phyloP scores from a whole-genome alignment of 2,329 filamentous ascomycete genomes.

The Calonectria crousiana region DNA sequence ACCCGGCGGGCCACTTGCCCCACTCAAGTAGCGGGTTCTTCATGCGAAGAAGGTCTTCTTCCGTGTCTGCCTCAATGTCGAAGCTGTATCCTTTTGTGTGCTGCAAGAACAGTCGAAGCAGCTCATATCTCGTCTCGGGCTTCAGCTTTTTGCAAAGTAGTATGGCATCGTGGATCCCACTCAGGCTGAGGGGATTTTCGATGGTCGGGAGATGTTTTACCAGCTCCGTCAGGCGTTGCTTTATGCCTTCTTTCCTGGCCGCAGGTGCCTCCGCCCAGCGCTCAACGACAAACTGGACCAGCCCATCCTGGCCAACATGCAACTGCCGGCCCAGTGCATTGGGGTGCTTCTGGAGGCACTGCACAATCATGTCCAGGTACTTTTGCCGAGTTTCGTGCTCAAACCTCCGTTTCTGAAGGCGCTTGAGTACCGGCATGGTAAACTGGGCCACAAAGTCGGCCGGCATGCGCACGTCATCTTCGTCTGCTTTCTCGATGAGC shows the following conservation, averaged over 20 bases:
- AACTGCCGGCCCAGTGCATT: not conserved
- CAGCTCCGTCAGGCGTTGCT: conserved; percentile 15
- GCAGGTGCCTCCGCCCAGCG: conserved; percentile 26
- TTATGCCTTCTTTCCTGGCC: not conserved
- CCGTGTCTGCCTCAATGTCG: conserved; percentile 39
- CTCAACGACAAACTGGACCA: conserved; percentile 28
- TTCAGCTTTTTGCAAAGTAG: not conserved
- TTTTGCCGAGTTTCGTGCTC: conserved; percentile 26
- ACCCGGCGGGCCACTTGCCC: conserved; percentile 26
- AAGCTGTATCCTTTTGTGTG: conserved; percentile 31
- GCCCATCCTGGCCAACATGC: not conserved
- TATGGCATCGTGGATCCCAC: not conserved
- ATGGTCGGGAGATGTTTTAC: conserved; percentile 17
- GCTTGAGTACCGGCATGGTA: conserved; percentile 38
- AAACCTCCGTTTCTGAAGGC: conserved; percentile 27
- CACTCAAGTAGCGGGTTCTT: not conserved
- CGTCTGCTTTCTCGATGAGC: conserved; percentile 18
- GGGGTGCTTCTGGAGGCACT: conserved; percentile 21
- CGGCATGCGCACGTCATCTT: conserved; percentile 22
- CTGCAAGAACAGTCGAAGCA: conserved; percentile 39
- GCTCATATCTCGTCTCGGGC: conserved; percentile 28
- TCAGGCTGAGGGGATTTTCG: not conserved
- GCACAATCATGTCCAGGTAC: conserved; percentile 32
- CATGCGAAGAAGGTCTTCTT: conserved; percentile 10
- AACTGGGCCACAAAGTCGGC: conserved; percentile 34